Percentiles rank a stretch among this genome's conserved stretches.
Evolutionary conservation across 2,329 filamentous ascomycete species (phyloP).

Genomic region (Exophiala xenobiotica): DNA sequence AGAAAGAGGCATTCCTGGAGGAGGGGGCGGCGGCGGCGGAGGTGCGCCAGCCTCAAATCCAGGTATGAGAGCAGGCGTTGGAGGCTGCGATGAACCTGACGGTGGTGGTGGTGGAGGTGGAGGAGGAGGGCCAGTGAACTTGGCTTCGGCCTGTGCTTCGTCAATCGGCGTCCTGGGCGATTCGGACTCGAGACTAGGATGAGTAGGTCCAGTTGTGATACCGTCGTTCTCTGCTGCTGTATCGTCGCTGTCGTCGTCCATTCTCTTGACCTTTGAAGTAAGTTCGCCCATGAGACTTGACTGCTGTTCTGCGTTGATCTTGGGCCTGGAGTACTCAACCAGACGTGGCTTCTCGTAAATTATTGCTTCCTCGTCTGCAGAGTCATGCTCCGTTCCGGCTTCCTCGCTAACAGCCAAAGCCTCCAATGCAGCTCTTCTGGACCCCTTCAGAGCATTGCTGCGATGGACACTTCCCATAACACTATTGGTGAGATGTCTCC

Average conservation of each 20-base stretch:
- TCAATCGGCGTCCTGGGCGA: conserved; percentile 68
- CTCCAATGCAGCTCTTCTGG: conserved; percentile 40
- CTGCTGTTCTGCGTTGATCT: conserved; percentile 61
- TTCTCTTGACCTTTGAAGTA: conserved; percentile 70
- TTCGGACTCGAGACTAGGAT: conserved; percentile 70
- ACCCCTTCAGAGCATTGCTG: conserved; percentile 42
- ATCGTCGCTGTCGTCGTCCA: conserved; percentile 67
- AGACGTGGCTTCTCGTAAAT: conserved; percentile 77
- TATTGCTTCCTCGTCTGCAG: conserved; percentile 60
- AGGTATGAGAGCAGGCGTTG: conserved; percentile 32
- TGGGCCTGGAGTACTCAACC: conserved; percentile 74
- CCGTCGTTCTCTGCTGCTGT: conserved; percentile 37
- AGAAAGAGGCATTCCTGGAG: conserved; percentile 47
- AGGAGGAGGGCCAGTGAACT: conserved; percentile 41
- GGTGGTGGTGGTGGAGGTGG: conserved; percentile 38
- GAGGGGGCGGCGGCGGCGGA: conserved; percentile 53
- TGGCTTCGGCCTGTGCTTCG: conserved; percentile 58
- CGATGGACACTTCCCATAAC: conserved; percentile 72
- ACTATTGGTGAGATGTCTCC: conserved; percentile 66
- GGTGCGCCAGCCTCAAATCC: conserved; percentile 46
- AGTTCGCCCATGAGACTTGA: conserved; percentile 70
- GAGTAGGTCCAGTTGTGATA: conserved; percentile 70
- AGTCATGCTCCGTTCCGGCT: conserved; percentile 54
- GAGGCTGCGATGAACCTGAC: conserved; percentile 23
- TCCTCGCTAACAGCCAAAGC: conserved; percentile 39